Evolutionary conservation across 208 protist genomes (phyloP).

Genomic region (Angomonas deanei): DNA sequence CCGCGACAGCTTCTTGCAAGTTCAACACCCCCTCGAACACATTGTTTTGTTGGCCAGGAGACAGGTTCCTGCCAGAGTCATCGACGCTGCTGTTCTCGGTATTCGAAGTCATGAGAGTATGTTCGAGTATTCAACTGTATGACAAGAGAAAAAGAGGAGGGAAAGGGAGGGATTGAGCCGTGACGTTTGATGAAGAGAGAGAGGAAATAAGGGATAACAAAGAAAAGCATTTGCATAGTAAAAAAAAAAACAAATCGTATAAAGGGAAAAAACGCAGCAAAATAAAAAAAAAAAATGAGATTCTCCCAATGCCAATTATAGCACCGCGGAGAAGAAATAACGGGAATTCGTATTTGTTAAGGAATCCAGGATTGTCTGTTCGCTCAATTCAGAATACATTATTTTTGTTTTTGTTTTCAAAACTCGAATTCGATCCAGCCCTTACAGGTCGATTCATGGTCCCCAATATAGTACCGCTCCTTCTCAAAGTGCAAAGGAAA

Average conservation of each 20-base stretch:
- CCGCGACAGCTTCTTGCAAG: not conserved
- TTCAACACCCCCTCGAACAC: not conserved
- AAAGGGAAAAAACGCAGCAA: not conserved
- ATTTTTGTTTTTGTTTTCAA: not conserved
- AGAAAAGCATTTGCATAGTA: not conserved
- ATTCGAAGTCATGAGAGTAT: constrained; percentile 3
- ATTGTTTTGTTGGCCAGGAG: not conserved
- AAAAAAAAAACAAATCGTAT: not conserved
- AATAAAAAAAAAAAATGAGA: not conserved
- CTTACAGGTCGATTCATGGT: constrained; percentile 54
- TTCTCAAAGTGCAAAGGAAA: constrained; percentile 42
- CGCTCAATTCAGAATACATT: too few species aligned
- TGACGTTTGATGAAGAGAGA: not conserved
- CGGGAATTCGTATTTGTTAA: not conserved
- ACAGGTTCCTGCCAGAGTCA: not conserved
- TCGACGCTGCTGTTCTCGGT: not conserved
- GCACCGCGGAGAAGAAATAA: not conserved
- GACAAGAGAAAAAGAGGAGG: constrained; percentile 1
- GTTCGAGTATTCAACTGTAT: constrained; percentile 1
- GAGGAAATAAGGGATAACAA: constrained; percentile 18
- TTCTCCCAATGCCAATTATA: not conserved
- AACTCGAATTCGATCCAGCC: constrained; percentile 42
- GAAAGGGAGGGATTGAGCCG: not conserved
- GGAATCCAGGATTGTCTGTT: too few species aligned
- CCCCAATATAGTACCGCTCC: constrained; percentile 51